phyloP scores from a whole-genome alignment of 2,329 filamentous ascomycete genomes.

The Cladosporium sp. region DNA sequence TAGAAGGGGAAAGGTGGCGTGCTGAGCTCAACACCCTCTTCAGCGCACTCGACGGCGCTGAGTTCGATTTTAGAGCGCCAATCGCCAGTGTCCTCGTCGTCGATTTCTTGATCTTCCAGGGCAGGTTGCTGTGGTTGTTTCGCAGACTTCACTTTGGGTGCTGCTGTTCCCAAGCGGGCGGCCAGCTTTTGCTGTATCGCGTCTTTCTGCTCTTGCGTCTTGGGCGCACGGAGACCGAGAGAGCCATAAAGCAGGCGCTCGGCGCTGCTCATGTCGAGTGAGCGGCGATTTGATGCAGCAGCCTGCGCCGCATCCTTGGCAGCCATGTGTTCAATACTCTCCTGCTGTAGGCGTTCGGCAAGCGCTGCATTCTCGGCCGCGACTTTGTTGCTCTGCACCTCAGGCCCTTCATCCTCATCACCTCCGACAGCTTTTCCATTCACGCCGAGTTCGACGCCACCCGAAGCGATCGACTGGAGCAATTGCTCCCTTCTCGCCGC shows the following conservation, averaged over 20 bases:
- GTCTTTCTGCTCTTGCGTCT: conserved; percentile 63
- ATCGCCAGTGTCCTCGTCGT: conserved; percentile 18
- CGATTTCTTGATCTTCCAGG: conserved; percentile 14
- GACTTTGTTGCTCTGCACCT: conserved; percentile 16
- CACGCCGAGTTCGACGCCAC: conserved; percentile 46
- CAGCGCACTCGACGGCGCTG: conserved; percentile 76
- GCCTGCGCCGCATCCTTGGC: neutral
- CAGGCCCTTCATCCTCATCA: conserved; percentile 20
- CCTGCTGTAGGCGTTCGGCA: neutral
- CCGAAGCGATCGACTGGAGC: conserved; percentile 47
- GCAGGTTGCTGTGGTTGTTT: conserved; percentile 15
- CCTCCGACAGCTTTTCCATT: conserved; percentile 8
- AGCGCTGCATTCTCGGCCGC: conserved; percentile 2
- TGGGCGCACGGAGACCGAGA: conserved; percentile 64
- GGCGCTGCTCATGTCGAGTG: conserved; percentile 56
- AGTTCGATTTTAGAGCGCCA: conserved; percentile 74
- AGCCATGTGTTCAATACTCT: neutral
- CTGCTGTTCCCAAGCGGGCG: conserved; percentile 12
- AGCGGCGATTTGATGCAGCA: conserved; percentile 18
- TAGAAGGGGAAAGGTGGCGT: conserved; percentile 85
- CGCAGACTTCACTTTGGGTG: neutral
- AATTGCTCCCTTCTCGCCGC: conserved; percentile 36
- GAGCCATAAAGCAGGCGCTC: conserved; percentile 67
- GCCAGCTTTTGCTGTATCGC: conserved; percentile 53
- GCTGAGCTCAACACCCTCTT: conserved; percentile 62